Percentiles rank a stretch among this genome's conserved stretches.
Conservation (phyloP, 2,329 filamentous ascomycete genomes). For the Lachnellula subtilissima region DNA sequence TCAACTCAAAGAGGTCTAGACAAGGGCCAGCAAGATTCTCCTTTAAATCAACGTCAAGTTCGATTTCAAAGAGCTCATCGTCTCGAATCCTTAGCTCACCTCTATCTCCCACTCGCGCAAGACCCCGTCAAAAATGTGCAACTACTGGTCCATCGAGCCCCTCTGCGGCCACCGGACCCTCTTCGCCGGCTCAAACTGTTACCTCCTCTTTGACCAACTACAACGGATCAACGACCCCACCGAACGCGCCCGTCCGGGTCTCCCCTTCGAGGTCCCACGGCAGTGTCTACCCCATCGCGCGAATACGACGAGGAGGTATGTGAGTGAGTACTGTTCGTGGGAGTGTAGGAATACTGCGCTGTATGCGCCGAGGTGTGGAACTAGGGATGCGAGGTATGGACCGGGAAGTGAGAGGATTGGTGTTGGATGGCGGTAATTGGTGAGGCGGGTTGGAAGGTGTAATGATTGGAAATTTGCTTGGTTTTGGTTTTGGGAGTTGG, state of each 20-base stretch:
- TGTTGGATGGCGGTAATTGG: constrained; percentile 28
- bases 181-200: constrained; percentile 27
- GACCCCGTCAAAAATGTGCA: constrained; percentile 23
- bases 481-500: neutral
- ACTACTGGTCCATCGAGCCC: constrained; percentile 24
- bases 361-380: constrained; percentile 22
- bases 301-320: constrained; percentile 18
- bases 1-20: neutral
- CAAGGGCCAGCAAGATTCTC: neutral
- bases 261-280: constrained; percentile 27
- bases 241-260: constrained; percentile 10
- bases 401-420: constrained; percentile 27
- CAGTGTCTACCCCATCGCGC: constrained; percentile 23
- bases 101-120: neutral
- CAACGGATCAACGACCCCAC: constrained; percentile 29
- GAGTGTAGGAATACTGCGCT: constrained; percentile 30
- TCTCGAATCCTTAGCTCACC: neutral
- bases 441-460: neutral
- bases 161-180: constrained; percentile 29
- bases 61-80: neutral
- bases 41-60: neutral
- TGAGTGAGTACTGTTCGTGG: constrained; percentile 21
- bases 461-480: neutral
- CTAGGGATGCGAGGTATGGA: constrained; percentile 25
- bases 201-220: constrained; percentile 28